Evolutionary conservation across 805 yeast genomes (phyloP).

Genomic region (Jamesozyma rosinii): DNA sequence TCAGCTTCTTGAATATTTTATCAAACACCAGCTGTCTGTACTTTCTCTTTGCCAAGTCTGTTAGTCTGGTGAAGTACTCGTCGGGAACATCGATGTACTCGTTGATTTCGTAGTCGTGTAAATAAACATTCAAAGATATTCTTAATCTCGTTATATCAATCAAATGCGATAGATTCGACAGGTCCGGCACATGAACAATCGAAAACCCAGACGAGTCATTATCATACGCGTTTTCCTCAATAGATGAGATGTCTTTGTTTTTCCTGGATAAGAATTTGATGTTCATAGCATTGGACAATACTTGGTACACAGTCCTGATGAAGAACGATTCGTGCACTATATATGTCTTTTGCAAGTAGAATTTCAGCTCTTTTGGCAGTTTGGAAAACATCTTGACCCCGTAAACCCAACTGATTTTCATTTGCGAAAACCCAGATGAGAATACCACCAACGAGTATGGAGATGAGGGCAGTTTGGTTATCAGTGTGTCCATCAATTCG

Average conservation of each 20-base stretch:
- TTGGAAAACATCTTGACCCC: conserved; percentile 50
- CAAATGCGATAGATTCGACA: conserved; percentile 47
- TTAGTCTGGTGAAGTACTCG: conserved; percentile 25
- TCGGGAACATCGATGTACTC: conserved; percentile 42
- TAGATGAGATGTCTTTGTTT: conserved; percentile 9
- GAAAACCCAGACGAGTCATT: conserved; percentile 9
- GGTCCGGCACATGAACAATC: conserved; percentile 36
- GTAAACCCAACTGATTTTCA: conserved; percentile 53
- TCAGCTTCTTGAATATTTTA: conserved; percentile 42
- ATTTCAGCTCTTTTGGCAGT: conserved; percentile 48
- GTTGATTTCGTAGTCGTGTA: conserved; percentile 50
- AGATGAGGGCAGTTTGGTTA: conserved; percentile 48
- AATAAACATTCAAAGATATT: conserved; percentile 65
- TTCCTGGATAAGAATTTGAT: conserved; percentile 34
- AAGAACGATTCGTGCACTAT: conserved; percentile 91
- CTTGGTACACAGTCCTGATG: conserved; percentile 65
- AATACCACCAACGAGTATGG: conserved; percentile 65
- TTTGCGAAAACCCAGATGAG: conserved; percentile 66
- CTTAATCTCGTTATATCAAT: conserved; percentile 71
- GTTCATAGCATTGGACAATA: conserved; percentile 53
- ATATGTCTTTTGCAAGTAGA: conserved; percentile 51
- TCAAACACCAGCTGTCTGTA: conserved; percentile 38
- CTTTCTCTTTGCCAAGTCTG: conserved; percentile 24
- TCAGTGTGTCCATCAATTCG: conserved; percentile 48
- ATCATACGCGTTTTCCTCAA: conserved; percentile 7